A percentile compares a stretch with the other conserved stretches of the same genome.
Evolutionary conservation across 75 land plant species (phyloP).

Genomic region (Larix kaempferi): DNA sequence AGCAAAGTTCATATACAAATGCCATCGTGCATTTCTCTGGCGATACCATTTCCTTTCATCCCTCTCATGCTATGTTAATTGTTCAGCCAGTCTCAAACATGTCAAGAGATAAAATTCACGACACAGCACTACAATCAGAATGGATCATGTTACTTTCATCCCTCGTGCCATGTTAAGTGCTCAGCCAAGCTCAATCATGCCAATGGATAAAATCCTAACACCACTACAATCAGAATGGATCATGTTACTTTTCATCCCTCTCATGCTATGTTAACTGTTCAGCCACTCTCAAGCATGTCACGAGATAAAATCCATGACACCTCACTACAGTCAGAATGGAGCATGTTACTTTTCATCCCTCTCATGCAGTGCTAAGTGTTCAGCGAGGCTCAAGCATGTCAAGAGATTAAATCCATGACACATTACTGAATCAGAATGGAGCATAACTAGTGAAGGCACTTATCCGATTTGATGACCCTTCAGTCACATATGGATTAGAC

Average conservation of each 20-base stretch:
- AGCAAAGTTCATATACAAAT: conserved; percentile 30
- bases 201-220: not conserved
- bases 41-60: conserved; percentile 9
- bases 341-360: conserved; percentile 39
- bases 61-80: conserved; percentile 9
- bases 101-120: conserved; percentile 3
- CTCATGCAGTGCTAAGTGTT: conserved; percentile 26
- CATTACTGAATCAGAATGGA: conserved; percentile 28
- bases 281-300: conserved; percentile 25
- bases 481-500: conserved; percentile 45
- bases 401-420: conserved; percentile 17
- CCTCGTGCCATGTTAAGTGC: conserved; percentile 13
- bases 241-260: too few species aligned
- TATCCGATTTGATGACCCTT: conserved; percentile 29
- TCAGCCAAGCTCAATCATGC: conserved; percentile 16
- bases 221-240: conserved; percentile 11
- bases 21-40: conserved; percentile 7
- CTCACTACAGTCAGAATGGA: conserved; percentile 13
- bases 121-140: conserved; percentile 22
- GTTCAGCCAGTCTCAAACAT: conserved; percentile 7
- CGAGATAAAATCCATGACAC: conserved; percentile 8
- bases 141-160: not conserved
- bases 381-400: conserved; percentile 23
- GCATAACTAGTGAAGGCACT: conserved; percentile 18
- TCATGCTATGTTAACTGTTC: conserved; percentile 2